Evolutionary conservation across 331 rosid species (phyloP).

Genomic region (Malus hybrid): DNA sequence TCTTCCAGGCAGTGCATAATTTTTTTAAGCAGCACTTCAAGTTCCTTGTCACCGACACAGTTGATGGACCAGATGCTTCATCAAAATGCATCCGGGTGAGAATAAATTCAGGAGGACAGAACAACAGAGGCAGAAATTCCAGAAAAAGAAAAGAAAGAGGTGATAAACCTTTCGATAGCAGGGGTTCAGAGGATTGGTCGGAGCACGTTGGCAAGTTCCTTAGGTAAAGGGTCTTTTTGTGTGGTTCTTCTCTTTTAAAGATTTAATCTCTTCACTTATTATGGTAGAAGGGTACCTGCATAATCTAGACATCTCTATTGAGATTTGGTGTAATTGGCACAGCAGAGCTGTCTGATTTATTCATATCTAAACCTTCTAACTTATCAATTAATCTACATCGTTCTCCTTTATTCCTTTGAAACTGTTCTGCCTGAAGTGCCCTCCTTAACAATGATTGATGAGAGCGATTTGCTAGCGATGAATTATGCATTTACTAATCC

Average conservation of each 20-base stretch:
- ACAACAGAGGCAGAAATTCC: slow-evolving; percentile 45
- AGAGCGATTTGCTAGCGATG: neutral
- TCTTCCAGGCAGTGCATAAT: slow-evolving; percentile 72
- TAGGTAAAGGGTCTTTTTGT: slow-evolving; percentile 31
- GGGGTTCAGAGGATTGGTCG: slow-evolving; percentile 88
- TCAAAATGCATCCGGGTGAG: slow-evolving; percentile 94
- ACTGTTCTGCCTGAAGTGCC: neutral
- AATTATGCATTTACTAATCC: neutral
- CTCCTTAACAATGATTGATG: neutral
- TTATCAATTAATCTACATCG: neutral
- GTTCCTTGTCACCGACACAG: slow-evolving; percentile 76
- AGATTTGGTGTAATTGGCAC: neutral
- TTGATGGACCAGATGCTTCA: slow-evolving; percentile 86
- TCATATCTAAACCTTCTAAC: neutral
- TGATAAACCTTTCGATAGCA: slow-evolving; percentile 80
- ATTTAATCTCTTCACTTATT: neutral
- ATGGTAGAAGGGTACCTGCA: neutral
- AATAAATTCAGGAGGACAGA: slow-evolving; percentile 45
- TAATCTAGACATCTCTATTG: neutral
- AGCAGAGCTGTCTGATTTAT: neutral
- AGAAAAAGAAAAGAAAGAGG: slow-evolving; percentile 81
- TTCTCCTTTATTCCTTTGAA: neutral
- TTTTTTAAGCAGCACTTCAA: slow-evolving; percentile 81
- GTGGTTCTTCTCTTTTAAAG: neutral
- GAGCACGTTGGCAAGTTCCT: slow-evolving; percentile 70